Evolutionary conservation across 495 filamentous ascomycete genomes (phyloP), one percentile per base, ranked within the genome.

Genomic region (Massariosphaeria phaeospora): DNA sequence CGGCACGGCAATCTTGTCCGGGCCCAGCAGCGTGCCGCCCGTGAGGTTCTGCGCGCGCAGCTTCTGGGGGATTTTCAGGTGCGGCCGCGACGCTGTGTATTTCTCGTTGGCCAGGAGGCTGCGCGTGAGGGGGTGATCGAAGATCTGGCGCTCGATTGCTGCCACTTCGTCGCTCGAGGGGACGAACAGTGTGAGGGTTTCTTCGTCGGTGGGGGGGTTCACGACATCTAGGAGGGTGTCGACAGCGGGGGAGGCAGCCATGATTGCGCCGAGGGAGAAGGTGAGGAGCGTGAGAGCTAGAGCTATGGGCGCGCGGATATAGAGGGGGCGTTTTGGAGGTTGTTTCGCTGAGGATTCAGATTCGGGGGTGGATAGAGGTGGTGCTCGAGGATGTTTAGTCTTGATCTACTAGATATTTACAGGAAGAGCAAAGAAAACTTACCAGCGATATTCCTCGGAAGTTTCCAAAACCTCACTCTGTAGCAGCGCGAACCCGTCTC

Each of bases 31-130:
- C 17, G 84, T 84, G 1, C 91, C 91, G 21, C 78, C 88, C 0
- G 90, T 97, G 24, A 98, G 76, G 66, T 83, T 95, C 67, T 88
- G 82, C 1, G 64, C 66, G 27, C 85, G 83, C 66, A 84, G 73
- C 1, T 70, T 48, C 33, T 75, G 70, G 0, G 89, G 88, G 62
- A 96, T 84, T 67, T 89, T 91, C 61, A 96, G 70, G 66, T 96
- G 87, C 18, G 94, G 94, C 29, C 94, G 79, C 15, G 85, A 82
- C 66, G 94, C 91, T 20, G 74, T 75, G 70, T 84, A 88, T 3
- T 77, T 79, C 10, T 83, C 75, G 61, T 85, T 76, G 13, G 69
- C 70, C 23, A 89, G 83, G n/a, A 96, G 74, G 12, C 75, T 74
- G 3, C 72, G 61, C 11, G 82, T 73, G 6, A 96, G 63, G 7